Evolutionary conservation across 768 basidiomycete genomes (phyloP), one percentile per base, ranked within the genome.

Genomic region (Mycena pura): DNA sequence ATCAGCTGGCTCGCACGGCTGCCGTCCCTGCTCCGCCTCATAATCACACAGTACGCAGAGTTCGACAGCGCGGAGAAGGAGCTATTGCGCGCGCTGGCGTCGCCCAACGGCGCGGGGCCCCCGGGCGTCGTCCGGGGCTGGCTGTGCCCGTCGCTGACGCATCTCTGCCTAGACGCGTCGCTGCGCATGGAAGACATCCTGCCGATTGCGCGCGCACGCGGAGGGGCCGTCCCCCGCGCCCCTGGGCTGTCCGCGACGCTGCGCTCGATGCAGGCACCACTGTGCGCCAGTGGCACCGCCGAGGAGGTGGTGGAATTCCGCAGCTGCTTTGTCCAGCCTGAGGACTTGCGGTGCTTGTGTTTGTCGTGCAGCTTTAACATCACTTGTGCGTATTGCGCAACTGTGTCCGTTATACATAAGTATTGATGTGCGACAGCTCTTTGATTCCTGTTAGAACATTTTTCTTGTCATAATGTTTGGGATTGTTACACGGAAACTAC

Each of bases 1-100:
- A 70, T 75, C 29, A 65, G 72, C 19, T 76, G 70, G 69, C 67
- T 76, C 21, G 65, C 57, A 4, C 70, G 73, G 22, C 57, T 75
- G 3, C 70, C 73, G 1, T 62, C 67, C 34, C 69, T 77, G 28
- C 63, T 72, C 4, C 69, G 70, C 9, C 69, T 76, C 28, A 64
- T 59, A 1, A 47, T 74, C 39, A 32, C 51, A 0, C 19, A 64
- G 10, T 63, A 70, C 43, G 63, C 69, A n/a, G 56, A 51, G 6
- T 50, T 73, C 25, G 57, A 36, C 11, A 28, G 36, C 61, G 60
- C 48, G 7, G 70, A 70, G 34, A 61, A 47, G 5, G 66, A 69
- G 21, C 31, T 70, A 22, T 59, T 69, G 41, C 38, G 5, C 13
- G 73, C 73, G 2, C 66, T 74, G 25, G 65, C 70, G 10, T 64